phyloP scores from a whole-genome alignment of 768 basidiomycete species.

The Lactarius tabidus region DNA sequence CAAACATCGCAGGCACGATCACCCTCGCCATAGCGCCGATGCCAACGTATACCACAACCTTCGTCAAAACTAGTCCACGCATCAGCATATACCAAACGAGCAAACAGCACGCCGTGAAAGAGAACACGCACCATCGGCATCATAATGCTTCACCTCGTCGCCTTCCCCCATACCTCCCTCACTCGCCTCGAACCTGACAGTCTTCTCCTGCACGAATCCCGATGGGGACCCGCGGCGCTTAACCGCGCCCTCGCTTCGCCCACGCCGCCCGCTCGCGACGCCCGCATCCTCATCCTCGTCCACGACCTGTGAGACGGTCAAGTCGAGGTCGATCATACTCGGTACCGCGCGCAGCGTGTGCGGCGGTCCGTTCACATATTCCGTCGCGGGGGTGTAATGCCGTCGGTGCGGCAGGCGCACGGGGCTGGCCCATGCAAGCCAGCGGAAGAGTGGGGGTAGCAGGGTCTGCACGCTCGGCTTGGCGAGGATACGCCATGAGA shows the following conservation, averaged over 20 bases:
- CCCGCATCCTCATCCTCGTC: constrained; percentile 27
- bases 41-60: constrained; percentile 85
- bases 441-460: constrained; percentile 82
- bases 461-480: constrained; percentile 70
- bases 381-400: constrained; percentile 89
- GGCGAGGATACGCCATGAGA: constrained; percentile 83
- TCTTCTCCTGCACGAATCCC: constrained; percentile 15
- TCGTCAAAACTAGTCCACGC: constrained; percentile 63
- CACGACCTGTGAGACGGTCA: constrained; percentile 30
- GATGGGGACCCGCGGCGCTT: constrained; percentile 19
- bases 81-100: constrained; percentile 11
- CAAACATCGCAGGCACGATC: constrained; percentile 62
- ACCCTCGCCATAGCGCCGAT: constrained; percentile 70
- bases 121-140: constrained; percentile 68
- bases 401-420: constrained; percentile 76
- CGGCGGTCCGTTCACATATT: constrained; percentile 67
- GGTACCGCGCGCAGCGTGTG: constrained; percentile 72
- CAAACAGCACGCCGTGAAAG: constrained; percentile 11
- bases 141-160: constrained; percentile 66
- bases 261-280: constrained; percentile 34
- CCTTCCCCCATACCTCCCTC: constrained; percentile 27
- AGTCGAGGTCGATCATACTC: constrained; percentile 71
- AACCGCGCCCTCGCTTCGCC: constrained; percentile 37
- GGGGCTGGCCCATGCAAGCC: constrained; percentile 48
- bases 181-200: constrained; percentile 15